A percentile compares a stretch with the other conserved stretches of the same genome.
phyloP scores from a whole-genome alignment of 192 early-diverging fungal species.

The Backusella sp. region DNA sequence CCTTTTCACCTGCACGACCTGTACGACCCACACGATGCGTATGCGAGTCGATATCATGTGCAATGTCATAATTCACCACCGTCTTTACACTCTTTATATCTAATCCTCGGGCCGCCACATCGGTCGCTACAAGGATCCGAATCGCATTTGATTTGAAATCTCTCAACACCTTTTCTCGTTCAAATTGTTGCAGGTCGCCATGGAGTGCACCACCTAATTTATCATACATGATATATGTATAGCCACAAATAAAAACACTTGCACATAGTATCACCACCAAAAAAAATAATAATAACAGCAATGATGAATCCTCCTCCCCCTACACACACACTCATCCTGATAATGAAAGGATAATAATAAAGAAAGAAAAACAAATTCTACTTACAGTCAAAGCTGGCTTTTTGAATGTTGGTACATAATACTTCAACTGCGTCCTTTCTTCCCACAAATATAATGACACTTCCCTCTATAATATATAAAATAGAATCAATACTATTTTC shows the following conservation, averaged over 20 bases:
- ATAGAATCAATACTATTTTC: background rate
- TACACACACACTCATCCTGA: background rate
- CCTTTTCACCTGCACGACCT: slow-evolving; percentile 69
- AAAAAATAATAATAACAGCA: background rate
- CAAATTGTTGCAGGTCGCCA: slow-evolving; percentile 74
- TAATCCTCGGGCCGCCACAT: slow-evolving; percentile 76
- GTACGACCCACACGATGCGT: slow-evolving; percentile 77
- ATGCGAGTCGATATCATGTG: slow-evolving; percentile 83
- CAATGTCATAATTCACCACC: slow-evolving; percentile 81
- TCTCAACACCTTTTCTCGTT: slow-evolving; percentile 69
- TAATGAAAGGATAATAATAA: background rate
- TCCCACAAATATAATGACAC: slow-evolving; percentile 75
- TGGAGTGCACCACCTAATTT: slow-evolving; percentile 50
- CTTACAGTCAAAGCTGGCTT: slow-evolving; percentile 59
- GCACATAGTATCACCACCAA: background rate
- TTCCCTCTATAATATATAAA: slow-evolving; percentile 47
- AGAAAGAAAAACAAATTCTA: background rate
- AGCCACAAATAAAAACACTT: background rate
- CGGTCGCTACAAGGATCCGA: slow-evolving; percentile 62
- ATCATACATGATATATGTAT: background rate
- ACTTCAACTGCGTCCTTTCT: slow-evolving; percentile 72
- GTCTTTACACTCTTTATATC: slow-evolving; percentile 75
- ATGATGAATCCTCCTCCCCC: background rate
- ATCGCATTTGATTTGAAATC: slow-evolving; percentile 64
- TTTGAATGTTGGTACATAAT: slow-evolving; percentile 61